phyloP scores from a whole-genome alignment of 345 rosid species.

The Conringia planisiliqua region DNA sequence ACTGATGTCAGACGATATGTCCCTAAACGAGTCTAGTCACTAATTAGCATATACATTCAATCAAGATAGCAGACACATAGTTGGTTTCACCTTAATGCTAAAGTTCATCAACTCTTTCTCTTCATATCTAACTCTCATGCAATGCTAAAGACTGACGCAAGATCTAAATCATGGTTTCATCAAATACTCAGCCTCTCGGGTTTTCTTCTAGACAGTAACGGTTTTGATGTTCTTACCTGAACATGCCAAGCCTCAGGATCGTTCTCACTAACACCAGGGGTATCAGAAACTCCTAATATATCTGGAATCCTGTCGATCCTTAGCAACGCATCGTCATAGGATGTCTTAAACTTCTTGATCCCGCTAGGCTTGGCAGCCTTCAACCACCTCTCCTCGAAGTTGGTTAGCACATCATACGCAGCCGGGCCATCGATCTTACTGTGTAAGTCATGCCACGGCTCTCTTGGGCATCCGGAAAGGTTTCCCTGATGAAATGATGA shows the following conservation, averaged over 20 bases:
- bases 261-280: slow-evolving; percentile 36
- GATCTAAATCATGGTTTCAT: not conserved
- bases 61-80: not conserved
- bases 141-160: slow-evolving; percentile 6
- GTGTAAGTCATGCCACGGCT: slow-evolving; percentile 95
- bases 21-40: not conserved
- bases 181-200: not conserved
- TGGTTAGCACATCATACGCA: slow-evolving; percentile 72
- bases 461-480: slow-evolving; percentile 71
- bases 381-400: slow-evolving; percentile 87
- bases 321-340: slow-evolving; percentile 63
- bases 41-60: slow-evolving; percentile 1
- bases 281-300: slow-evolving; percentile 53
- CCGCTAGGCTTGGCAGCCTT: slow-evolving; percentile 77
- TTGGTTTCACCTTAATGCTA: not conserved
- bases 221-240: slow-evolving; percentile 51
- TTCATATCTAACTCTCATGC: slow-evolving; percentile 1
- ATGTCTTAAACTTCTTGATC: slow-evolving; percentile 55
- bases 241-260: slow-evolving; percentile 81
- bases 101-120: not conserved
- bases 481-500: slow-evolving; percentile 48
- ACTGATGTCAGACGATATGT: not conserved
- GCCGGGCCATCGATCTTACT: slow-evolving; percentile 84
- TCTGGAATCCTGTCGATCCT: slow-evolving; percentile 79
- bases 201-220: not conserved